Conservation (phyloP, 2,329 filamentous ascomycete genomes). For the Ampelomyces quisqualis region DNA sequence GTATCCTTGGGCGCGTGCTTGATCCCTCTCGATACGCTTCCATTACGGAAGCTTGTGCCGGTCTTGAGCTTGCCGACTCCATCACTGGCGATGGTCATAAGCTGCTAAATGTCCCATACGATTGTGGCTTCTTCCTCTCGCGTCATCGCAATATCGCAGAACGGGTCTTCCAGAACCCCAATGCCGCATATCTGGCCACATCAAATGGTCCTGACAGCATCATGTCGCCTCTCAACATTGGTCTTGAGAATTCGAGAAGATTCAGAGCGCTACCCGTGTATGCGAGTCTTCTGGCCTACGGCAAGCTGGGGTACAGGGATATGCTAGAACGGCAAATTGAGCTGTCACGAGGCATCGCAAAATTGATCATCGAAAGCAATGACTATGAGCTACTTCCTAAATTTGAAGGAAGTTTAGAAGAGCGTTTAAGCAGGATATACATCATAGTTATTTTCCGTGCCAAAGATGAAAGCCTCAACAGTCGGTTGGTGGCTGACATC, state of each 20-base stretch:
- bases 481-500: slow-evolving; percentile 66
- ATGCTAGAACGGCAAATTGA: slow-evolving; percentile 73
- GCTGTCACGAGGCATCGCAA: slow-evolving; percentile 68
- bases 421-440: slow-evolving; percentile 56
- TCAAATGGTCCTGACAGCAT: slow-evolving; percentile 51
- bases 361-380: slow-evolving; percentile 60
- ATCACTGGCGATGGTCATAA: slow-evolving; percentile 89
- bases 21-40: slow-evolving; percentile 58
- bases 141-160: slow-evolving; percentile 60
- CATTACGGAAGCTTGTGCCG: slow-evolving; percentile 57
- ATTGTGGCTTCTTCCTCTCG: slow-evolving; percentile 86
- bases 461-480: slow-evolving; percentile 64
- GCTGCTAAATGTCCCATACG: slow-evolving; percentile 91
- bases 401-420: slow-evolving; percentile 39
- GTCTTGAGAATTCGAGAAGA: slow-evolving; percentile 85
- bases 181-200: slow-evolving; percentile 73
- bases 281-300: slow-evolving; percentile 73
- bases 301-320: slow-evolving; percentile 64
- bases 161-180: slow-evolving; percentile 74
- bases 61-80: slow-evolving; percentile 80
- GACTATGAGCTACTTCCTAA: slow-evolving; percentile 67
- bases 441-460: slow-evolving; percentile 79
- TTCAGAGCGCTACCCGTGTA: slow-evolving; percentile 92
- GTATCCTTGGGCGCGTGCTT: slow-evolving; percentile 73
- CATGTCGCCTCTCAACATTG: slow-evolving; percentile 81